Evolutionary conservation across 176 grass and related monocot species (phyloP), one percentile per base, ranked within the genome.

Genomic region (Musa beccarii): DNA sequence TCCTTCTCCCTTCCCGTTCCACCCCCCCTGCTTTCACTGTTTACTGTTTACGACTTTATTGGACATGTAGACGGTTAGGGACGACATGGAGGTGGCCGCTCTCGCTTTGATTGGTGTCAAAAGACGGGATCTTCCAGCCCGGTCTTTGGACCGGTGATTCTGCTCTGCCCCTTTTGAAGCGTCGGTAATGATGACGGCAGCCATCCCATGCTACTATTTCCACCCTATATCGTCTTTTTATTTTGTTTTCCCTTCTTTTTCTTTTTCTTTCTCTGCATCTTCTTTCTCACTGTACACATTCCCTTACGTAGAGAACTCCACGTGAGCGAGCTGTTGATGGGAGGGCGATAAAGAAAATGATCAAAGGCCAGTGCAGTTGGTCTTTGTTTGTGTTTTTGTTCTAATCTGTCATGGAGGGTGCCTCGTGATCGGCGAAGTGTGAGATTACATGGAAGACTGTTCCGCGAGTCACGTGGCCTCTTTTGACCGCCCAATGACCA

Each of bases 341-440:
- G 17, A 62, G 20, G 17, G 52, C 20, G 52, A 54, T 20, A 12
- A 10, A 25, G 70, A 25, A 15, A 0, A 9, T 14, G 14, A 24
- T 11, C 20, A 8, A 13, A 23, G n/a, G 14, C 8, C 10, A 4
- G 19, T 72, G 16, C 15, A 1, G 17, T 43, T 54, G 53, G 17
- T 69, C 13, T 68, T 9, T 61, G n/a, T 24, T 53, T 14, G 22
- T 8, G 10, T 11, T 11, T 43, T 68, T 68, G 14, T 69, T 43
- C 8, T 69, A 49, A n/a, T 69, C 2, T 17, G 34, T 16, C 12
- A 69, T 10, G 66, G 34, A 43, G 34, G 26, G 15, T 69, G 76
- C 95, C 95, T 94, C 88, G 95, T 94, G 90, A 99, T 94, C 80
- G 90, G 73, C 68, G 78, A 91, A 86, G 78, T 54, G 80, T 79